Base-by-base conservation (phyloP, 2,329 filamentous ascomycete genomes). In the Fusarium ambrosium region DNA sequence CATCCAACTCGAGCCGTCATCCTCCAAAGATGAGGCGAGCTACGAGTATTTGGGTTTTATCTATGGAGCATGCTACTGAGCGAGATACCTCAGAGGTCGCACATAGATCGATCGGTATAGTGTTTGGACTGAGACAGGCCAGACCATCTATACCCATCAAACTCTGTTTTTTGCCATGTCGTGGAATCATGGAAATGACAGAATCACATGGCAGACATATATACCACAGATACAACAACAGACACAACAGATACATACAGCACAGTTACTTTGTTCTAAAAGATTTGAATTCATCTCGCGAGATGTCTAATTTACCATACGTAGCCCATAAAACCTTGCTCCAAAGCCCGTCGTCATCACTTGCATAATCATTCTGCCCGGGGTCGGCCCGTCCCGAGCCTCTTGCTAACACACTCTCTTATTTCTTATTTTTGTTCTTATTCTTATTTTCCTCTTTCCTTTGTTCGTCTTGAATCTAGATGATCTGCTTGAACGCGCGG, bases 401-500 rank as follows among this genome's bases (percentile, higher is more conserved):
- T 55, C 43, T 48, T 48, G 43, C 43, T 68, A 68, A 70, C 48
- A 62, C 55, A 68, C 43, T 62, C 55, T 72, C 51, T 69, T 66
- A 27, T 74, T 71, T 72, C 51, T 36, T 64, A 5, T 22, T 58
- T 20, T 58, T 36, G 8, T 55, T 53, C 27, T 55, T 59, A 32
- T 66, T 66, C 64, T 64, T 34, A 55, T 59, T 51, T 71, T 75
- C 41, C 66, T 76, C 62, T 74, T 64, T 55, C 11, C 66, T 61
- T 68, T 68, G 36, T 62, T 71, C 68, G 68, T 70, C 64, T 72
- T 51, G 39, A 62, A 58, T 76, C 89, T 97, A 98, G 86, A 97
- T 94, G 81, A 98, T 90, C 89, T 99, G 95, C 89, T 97, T 91
- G 92, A 99, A 99, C 81, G 97, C 97, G 84, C 95, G 94, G 92